phyloP scores from a whole-genome alignment of 768 basidiomycete species.

The Cystofilobasidium capitatum region DNA sequence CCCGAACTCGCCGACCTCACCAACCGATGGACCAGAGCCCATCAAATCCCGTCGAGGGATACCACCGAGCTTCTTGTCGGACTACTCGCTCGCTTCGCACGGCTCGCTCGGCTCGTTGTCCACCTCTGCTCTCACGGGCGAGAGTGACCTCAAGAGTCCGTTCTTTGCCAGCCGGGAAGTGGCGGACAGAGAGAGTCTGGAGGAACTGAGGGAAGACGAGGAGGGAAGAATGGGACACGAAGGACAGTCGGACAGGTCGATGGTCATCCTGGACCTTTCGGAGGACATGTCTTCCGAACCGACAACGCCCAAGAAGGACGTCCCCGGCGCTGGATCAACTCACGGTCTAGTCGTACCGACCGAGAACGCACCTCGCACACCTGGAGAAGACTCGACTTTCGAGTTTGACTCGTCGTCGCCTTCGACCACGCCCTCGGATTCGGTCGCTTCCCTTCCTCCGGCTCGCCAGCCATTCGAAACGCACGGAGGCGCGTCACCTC shows the following conservation, averaged over 20 bases:
- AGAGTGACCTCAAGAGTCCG: not conserved
- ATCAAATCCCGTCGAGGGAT: not conserved
- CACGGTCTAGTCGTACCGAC: not conserved
- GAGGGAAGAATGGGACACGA: not conserved
- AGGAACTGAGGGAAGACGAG: not conserved
- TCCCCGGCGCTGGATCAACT: not conserved
- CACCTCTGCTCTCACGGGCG: not conserved
- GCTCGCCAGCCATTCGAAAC: not conserved
- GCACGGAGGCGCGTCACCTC: not conserved
- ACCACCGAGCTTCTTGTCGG: not conserved
- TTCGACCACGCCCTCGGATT: not conserved
- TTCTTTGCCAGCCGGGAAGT: not conserved
- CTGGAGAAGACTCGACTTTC: not conserved
- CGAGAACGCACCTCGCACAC: not conserved
- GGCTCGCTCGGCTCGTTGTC: not conserved
- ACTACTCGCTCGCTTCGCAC: not conserved
- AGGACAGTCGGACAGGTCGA: not conserved
- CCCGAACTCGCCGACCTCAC: not conserved
- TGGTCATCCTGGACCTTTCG: not conserved
- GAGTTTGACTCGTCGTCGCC: slow-evolving; percentile 3
- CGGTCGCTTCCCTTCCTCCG: not conserved
- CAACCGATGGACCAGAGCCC: not conserved
- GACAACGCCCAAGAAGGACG: not conserved
- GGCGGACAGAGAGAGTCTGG: not conserved
- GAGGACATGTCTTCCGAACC: not conserved